phyloP scores from a whole-genome alignment of 2,329 filamentous ascomycete genomes.

The Talaromyces sp. region DNA sequence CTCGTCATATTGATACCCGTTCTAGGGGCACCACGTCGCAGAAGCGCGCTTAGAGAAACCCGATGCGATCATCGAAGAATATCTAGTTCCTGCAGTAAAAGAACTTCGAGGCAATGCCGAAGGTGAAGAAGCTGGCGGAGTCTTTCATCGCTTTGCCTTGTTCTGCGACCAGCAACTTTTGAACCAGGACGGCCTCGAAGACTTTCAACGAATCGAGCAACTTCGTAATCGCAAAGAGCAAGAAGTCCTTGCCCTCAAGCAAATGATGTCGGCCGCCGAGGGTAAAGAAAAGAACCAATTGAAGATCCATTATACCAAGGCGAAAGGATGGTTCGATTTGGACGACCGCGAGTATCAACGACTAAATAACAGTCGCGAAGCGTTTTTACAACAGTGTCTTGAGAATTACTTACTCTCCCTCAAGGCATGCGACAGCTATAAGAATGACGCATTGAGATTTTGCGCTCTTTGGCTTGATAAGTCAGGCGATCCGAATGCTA shows the following conservation, averaged over 20 bases:
- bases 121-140: conserved; percentile 72
- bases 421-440: conserved; percentile 76
- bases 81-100: conserved; percentile 76
- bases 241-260: conserved; percentile 70
- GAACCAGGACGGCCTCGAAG: conserved; percentile 76
- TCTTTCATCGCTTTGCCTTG: conserved; percentile 89
- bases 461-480: conserved; percentile 91
- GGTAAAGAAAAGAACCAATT: conserved; percentile 53
- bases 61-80: conserved; percentile 80
- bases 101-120: conserved; percentile 66
- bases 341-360: conserved; percentile 82
- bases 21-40: conserved; percentile 73
- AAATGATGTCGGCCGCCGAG: conserved; percentile 48
- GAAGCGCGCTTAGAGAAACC: conserved; percentile 87
- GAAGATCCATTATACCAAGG: conserved; percentile 60
- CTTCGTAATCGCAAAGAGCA: conserved; percentile 74
- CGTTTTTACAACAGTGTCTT: conserved; percentile 80
- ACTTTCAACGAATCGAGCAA: conserved; percentile 73
- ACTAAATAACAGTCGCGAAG: conserved; percentile 67
- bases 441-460: conserved; percentile 86
- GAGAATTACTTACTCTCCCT: conserved; percentile 90
- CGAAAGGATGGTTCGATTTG: conserved; percentile 83
- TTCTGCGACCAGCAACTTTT: conserved; percentile 95
- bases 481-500: conserved; percentile 69
- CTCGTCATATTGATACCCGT: not conserved